Conservation (phyloP, 2,329 filamentous ascomycete genomes). For the Ophiocordyceps robertsii region DNA sequence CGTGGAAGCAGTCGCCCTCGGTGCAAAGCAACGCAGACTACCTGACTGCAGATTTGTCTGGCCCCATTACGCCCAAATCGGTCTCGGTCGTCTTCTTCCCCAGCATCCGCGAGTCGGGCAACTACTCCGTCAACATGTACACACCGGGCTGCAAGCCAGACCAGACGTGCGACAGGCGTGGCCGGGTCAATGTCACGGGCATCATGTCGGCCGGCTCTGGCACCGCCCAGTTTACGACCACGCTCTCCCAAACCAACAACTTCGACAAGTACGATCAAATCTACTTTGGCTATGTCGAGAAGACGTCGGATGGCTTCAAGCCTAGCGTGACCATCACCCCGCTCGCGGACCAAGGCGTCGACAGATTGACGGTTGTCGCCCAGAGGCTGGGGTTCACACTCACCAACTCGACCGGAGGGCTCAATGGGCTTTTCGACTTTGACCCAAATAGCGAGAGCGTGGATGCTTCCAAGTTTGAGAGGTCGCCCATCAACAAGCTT, state of each 20-base stretch:
- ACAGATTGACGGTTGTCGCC: slow-evolving; percentile 68
- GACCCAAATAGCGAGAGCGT: slow-evolving; percentile 45
- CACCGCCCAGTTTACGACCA: slow-evolving; percentile 38
- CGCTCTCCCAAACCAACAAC: slow-evolving; percentile 81
- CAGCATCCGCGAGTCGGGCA: slow-evolving; percentile 75
- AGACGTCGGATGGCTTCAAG: slow-evolving; percentile 56
- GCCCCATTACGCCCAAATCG: slow-evolving; percentile 39
- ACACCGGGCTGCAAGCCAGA: slow-evolving; percentile 85
- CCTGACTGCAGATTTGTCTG: slow-evolving; percentile 51
- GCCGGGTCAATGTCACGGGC: slow-evolving; percentile 70
- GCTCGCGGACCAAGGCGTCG: slow-evolving; percentile 44
- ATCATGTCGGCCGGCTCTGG: slow-evolving; percentile 42
- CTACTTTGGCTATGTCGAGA: slow-evolving; percentile 75
- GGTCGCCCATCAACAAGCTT: slow-evolving; percentile 64
- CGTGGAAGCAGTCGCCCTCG: slow-evolving; percentile 60
- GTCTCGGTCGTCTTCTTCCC: slow-evolving; percentile 68
- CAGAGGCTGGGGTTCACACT: slow-evolving; percentile 71
- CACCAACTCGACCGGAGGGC: slow-evolving; percentile 58
- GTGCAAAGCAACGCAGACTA: slow-evolving; percentile 62
- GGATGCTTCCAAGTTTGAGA: slow-evolving; percentile 48
- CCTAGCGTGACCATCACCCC: slow-evolving; percentile 70
- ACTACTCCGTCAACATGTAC: slow-evolving; percentile 83
- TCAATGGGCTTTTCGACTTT: slow-evolving; percentile 88
- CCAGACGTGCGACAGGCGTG: slow-evolving; percentile 60
- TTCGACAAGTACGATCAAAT: slow-evolving; percentile 95